Evolutionary conservation across 164 flowering plant species (phyloP), one percentile per base, ranked within the genome.

Genomic region (Warburgia ugandensis): DNA sequence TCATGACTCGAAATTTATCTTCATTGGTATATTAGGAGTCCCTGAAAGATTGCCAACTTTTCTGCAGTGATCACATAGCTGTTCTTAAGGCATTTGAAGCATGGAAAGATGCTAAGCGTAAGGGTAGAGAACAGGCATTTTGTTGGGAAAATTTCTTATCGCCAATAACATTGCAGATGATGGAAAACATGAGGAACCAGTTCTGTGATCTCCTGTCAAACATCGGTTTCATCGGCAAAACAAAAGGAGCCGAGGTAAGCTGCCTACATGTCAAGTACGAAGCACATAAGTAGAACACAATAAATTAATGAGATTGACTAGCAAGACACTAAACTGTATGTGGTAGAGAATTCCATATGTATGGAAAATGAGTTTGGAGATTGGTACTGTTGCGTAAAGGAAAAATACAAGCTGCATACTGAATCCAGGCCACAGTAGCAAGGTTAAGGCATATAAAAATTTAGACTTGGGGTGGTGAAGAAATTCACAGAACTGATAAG

Each of bases 101-200:
- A 40, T 92, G 95, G 84, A 82, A 80, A 67, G 86, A 77, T 50
- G 96, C 94, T 21, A 88, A 86, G 62, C 70, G 73, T 9, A 71
- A 53, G 32, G 77, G 95, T 39, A 73, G 62, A n/a, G 99, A 81
- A 51, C 77, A 72, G 56, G 50, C 78, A 16, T 88, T 75, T 61
- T 92, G 97, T 68, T 88, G 99, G 97, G 81, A 86, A 23, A 82
- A 80, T 61, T 92, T 73, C 59, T 67, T 92, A 46, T 92, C 99
- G 23, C 79, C 91, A 1, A 45, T 76, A 31, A 84, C 99, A 44
- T 64, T 92, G 77, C 86, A 74, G 68, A 80, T 88, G 97, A 88
- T 88, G 81, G 97, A 77, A 35, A 91, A 84, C 59, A 92, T 92
- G 99, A 78, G 90, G 67, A 73, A 67, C 36, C 99, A 92, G 66